Evolutionary conservation across 352 stramenopile genomes (phyloP), one percentile per base, ranked within the genome.

Genomic region (Phytophthora pisi): DNA sequence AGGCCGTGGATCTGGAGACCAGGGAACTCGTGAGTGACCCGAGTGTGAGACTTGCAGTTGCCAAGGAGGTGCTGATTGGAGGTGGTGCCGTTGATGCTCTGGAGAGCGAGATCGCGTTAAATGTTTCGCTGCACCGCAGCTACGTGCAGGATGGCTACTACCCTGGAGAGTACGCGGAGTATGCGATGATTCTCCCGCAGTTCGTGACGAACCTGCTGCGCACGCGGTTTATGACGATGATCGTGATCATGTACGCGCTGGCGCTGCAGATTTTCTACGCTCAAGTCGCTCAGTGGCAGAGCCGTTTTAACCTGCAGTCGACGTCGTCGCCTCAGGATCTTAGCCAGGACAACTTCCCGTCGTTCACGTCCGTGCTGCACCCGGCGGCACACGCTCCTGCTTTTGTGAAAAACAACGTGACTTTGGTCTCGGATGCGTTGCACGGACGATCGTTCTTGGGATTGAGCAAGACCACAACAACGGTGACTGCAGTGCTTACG

Each of bases 271-370:
- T 94, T 53, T 75, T 93, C 42, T 75, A 72, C 49, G 64, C 84
- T 9, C 84, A 93, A 68, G 51, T 96, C 8, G 65, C 79, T 0
- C 72, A 81, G 40, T 96, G 84, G 86, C 88, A 96, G 66, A 74
- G 53, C 9, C 73, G 79, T 26, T 93, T 93, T 51, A 74, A 80
- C 23, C 57, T 89, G 10, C 74, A 84, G 23, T 66, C 68, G n/a
- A 62, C 63, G n/a, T 31, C 50, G 49, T 66, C 53, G 8, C 16
- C 45, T 52, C 45, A 64, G 68, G 69, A 65, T 64, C 69, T 60
- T 0, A 68, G 42, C n/a, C 63, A 70, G 43, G 72, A 79, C 8
- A 76, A 65, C 43, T 79, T 90, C 47, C 80, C 82, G 6, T 82
- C 82, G 23, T 90, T 94, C 50, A 84, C 69, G 26, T 71, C 74